Evolutionary conservation across 805 yeast species (phyloP), one percentile per base, ranked within the genome.

Genomic region (Wickerhamomyces ciferrii): DNA sequence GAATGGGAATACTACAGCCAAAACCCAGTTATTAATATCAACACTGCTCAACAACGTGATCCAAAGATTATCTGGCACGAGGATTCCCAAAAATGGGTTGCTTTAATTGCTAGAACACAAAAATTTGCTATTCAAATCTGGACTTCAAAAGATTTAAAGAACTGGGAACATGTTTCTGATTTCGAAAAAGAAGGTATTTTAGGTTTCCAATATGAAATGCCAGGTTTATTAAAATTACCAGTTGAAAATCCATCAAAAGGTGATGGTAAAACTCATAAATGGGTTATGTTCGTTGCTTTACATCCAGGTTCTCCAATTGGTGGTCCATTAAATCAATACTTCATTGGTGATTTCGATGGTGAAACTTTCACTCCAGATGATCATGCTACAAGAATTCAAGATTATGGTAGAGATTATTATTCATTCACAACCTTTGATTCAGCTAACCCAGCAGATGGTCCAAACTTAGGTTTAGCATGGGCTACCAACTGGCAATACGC

Each of bases 251-350:
- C 55, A 17, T 8, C 13, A 18, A 46, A 48, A 39, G 52, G 49
- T 42, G 58, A 50, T 2, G 45, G 44, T 27, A 45, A 13, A 34
- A 34, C 42, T 34, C 49, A 50, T 27, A 63, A 61, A 45, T 69
- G 73, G 72, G 70, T 70, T 13, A 46, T 70, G 62, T 54, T 66
- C 44, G 34, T 70, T 13, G 67, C 72, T 23, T 60, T 70, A 46
- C 68, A 69, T 51, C 74, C 75, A n/a, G 74, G 74, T n/a, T 56
- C 66, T 37, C 73, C 72, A 14, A 46, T 53, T 9, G 74, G 73
- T 24, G 74, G 73, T n/a, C 66, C 71, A 5, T 60, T 60, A 20
- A 68, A 66, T 24, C 67, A 70, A 50, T 70, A 70, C 54, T 67
- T 69, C 49, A 49, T 70, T 43, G 75, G 75, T 42, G 68, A 66